Base-by-base conservation (phyloP, 2,329 filamentous ascomycete genomes). In the Dactylellina sp. region DNA sequence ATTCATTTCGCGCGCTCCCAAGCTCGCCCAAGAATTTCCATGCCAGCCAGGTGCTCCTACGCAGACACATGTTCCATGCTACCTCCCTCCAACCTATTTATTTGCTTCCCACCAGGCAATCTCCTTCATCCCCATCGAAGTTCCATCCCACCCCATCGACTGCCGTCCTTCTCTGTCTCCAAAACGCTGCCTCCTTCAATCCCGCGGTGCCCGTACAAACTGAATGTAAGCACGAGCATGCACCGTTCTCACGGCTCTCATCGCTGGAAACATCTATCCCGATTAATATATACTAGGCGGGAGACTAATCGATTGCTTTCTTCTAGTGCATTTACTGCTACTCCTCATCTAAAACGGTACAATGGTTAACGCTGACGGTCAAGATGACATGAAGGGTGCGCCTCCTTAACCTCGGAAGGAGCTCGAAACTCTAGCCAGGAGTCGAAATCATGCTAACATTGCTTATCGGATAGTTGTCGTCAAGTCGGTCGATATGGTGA, bases 401-500 rank as follows among this genome's bases (percentile, higher is more conserved):
- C 28, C 61, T 11, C 18, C 42, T 60, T 42, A 16, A 35, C n/a
- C 37, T 24, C 22, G 40, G 22, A 28, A 20, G 52, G 37, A 24
- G 3, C 25, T 32, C 52, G 14, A 39, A 16, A 35, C 12, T 39
- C 42, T 47, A 49, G 35, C 11, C 42, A 14, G 24, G 14, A 11
- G 20, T 18, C 7, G n/a, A 52, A 28, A 7, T 20, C 18, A 46
- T 63, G 52, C 59, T 62, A 20, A 61, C 61, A 56, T 22, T 64
- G 62, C 37, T 35, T 61, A 71, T 70, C 59, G 57, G 79, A 77
- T 80, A 99, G 95, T 92, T 76, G 93, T 97, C 84, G 89, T 99
- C 83, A 99, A 99, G 86, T 97, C 93, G 78, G 94, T 92, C 71
- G 95, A 99, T 81, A 99, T 99, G 95, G 95, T 98, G 86, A 82